Percentiles rank a stretch among this genome's conserved stretches.
These are phyloP conservation scores for Croton setiger DNA, from an alignment of 441 rosid species.

Conservation along the genomic window DNA sequence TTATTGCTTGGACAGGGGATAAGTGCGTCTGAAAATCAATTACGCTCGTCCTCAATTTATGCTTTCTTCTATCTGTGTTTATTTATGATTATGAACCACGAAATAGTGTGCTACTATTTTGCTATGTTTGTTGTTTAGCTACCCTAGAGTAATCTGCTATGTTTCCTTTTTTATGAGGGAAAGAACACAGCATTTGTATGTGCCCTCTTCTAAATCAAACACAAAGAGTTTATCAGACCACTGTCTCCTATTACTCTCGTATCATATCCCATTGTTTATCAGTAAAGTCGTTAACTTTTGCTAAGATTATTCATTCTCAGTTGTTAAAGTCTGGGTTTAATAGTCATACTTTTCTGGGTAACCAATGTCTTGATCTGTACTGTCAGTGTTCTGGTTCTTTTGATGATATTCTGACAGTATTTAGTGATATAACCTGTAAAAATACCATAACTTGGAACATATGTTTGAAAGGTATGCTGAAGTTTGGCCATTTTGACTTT, in stretches of 20 bases:
- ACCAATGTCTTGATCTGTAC: slow-evolving; percentile 64
- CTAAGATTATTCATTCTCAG: slow-evolving; percentile 50
- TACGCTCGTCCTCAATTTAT: too few relatives aligned
- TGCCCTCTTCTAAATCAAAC: slow-evolving; percentile 35
- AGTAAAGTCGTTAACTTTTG: slow-evolving; percentile 29
- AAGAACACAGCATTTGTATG: slow-evolving; percentile 35
- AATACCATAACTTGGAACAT: slow-evolving; percentile 59
- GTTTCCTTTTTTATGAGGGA: background rate
- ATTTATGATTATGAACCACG: too few relatives aligned
- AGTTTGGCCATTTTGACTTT: slow-evolving; percentile 19
- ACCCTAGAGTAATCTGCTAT: too few relatives aligned
- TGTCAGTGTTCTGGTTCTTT: slow-evolving; percentile 33
- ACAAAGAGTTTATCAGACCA: slow-evolving; percentile 33
- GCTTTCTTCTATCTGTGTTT: too few relatives aligned
- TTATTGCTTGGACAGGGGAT: too few relatives aligned
- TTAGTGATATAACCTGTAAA: slow-evolving; percentile 39
- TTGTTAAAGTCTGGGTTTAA: slow-evolving; percentile 51
- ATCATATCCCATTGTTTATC: slow-evolving; percentile 44
- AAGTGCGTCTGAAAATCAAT: too few relatives aligned
- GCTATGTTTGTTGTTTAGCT: too few relatives aligned
- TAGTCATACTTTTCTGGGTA: slow-evolving; percentile 52
- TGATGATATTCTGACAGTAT: slow-evolving; percentile 37
- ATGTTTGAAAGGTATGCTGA: slow-evolving; percentile 41
- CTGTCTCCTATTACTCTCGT: slow-evolving; percentile 33
- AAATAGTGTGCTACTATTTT: too few relatives aligned